Base-by-base conservation (phyloP, 345 rosid species). In the Gossypium ekmanianum region DNA sequence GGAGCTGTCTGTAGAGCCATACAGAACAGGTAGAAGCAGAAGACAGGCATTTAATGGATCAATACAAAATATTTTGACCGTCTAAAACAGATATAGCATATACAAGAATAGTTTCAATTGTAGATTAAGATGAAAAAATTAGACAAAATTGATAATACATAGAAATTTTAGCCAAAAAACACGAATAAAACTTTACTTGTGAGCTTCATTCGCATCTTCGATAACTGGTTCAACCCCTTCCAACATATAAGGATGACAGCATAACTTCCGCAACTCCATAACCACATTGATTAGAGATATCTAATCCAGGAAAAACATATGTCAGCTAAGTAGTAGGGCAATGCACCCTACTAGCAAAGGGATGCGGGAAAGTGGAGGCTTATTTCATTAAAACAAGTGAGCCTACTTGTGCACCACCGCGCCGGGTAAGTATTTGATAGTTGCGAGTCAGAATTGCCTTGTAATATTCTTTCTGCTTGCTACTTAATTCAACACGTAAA, bases 201-300 rank as follows among this genome's bases (percentile, higher is more conserved):
- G 83, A 75, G 94, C 80, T 87, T 96, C 98, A 61, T 78, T 66
- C 5, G 90, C 27, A 75, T 96, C 92, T 59, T 87, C 82, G 45
- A 89, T 84, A 65, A 79, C 86, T 11, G 97, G 99, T 66, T 96
- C 99, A 79, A 92, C 94, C 79, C 99, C 99, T 81, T 93, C 98
- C 72, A 90, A 83, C 93, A 96, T 87, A 74, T 89, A 96, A 76
- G 99, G 90, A 88, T 96, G 99, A 84, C 99, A 96, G 82, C 98
- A 96, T 61, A 96, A 94, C 86, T 96, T 96, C 77, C 99, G 93
- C 87, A 96, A 77, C 84, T 96, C 98, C 99, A 96, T 96, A 81
- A 96, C 97, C 78, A 96, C 97, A 67, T 96, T 96, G 71, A 87
- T 96, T 69, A 96, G 94, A 76, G 97, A 93, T 79, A 96, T 90